Evolutionary conservation across 805 yeast species (phyloP), one percentile per base, ranked within the genome.

Genomic region (Wickerhamiella alocasiicola): DNA sequence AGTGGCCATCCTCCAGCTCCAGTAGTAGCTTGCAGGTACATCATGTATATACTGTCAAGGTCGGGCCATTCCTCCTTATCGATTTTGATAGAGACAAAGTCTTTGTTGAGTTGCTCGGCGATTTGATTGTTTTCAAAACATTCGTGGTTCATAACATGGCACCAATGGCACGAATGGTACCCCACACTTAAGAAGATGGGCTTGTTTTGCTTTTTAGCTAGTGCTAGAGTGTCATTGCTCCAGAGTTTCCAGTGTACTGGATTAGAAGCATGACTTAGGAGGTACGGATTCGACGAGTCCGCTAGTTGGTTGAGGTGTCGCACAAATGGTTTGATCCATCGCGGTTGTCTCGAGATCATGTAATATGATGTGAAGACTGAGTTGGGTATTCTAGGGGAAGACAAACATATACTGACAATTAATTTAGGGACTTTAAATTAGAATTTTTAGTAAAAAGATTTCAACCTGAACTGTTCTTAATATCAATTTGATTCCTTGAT

Each of bases 1-100:
- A 62, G 46, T 4, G 66, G 66, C 66, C 66, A 62, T 15, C 66
- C 66, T 9, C 64, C 61, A 1, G 51, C 52, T n/a, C 62, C 62
- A 13, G 47, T 44, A 9, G 56, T 49, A 3, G 56, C 61, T 48
- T 62, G 66, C 27, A 62, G 46, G 42, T 55, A 63, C 53, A 55
- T 50, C 59, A 55, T 58, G 44, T 63, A 60, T 6, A 61, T 56
- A n/a, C 56, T 46, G 39, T 62, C 66, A 18, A 63, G 44, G 43
- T 59, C 67, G n/a, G 65, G 65, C n/a, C 62, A 54, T 36, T 57
- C 61, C 36, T 61, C 65, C 25, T 60, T 52, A 40, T 62, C 65
- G 40, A 62, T 51, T 37, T 59, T 60, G 42, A 62, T 48, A 5
- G 65, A 62, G n/a, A 60, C 46, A 44, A 56, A 63, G 36, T 50